Evolutionary conservation across 306 rosid genomes (phyloP).

Genomic region (Prunus mume): DNA sequence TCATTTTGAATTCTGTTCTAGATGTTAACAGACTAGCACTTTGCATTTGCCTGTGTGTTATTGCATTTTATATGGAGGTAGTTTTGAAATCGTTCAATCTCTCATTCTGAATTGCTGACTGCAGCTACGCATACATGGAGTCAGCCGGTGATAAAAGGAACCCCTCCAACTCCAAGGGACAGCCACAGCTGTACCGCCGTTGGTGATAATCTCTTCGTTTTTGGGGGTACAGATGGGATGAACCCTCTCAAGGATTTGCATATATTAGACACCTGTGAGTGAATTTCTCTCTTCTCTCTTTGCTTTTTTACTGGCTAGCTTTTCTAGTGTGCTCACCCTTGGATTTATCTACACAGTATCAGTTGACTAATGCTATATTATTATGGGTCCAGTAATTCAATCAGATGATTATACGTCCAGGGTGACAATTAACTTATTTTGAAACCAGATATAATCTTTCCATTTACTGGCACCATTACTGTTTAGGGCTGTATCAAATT

Average conservation of each 20-base stretch:
- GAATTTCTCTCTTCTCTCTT: slow-evolving; percentile 8
- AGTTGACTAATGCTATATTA: background rate
- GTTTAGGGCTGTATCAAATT: slow-evolving; percentile 3
- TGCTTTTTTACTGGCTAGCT: background rate
- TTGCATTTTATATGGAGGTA: slow-evolving; percentile 10
- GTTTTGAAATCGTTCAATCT: slow-evolving; percentile 24
- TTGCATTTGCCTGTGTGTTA: slow-evolving; percentile 7
- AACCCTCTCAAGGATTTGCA: slow-evolving; percentile 87
- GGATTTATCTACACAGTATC: background rate
- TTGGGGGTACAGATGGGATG: slow-evolving; percentile 97
- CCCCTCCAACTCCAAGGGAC: slow-evolving; percentile 82
- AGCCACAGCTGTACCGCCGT: slow-evolving; percentile 85
- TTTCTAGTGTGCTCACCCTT: background rate
- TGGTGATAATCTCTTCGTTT: slow-evolving; percentile 79
- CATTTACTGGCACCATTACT: background rate
- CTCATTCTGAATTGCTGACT: slow-evolving; percentile 36
- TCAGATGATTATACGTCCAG: background rate
- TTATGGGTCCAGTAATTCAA: background rate
- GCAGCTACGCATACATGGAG: slow-evolving; percentile 85
- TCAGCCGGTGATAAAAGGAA: slow-evolving; percentile 72
- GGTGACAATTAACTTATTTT: background rate
- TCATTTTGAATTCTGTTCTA: background rate
- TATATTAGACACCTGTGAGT: slow-evolving; percentile 85
- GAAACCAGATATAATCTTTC: background rate
- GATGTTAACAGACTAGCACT: background rate